Base-by-base conservation (phyloP, 208 protist species). In the Angomonas ambiguus region DNA sequence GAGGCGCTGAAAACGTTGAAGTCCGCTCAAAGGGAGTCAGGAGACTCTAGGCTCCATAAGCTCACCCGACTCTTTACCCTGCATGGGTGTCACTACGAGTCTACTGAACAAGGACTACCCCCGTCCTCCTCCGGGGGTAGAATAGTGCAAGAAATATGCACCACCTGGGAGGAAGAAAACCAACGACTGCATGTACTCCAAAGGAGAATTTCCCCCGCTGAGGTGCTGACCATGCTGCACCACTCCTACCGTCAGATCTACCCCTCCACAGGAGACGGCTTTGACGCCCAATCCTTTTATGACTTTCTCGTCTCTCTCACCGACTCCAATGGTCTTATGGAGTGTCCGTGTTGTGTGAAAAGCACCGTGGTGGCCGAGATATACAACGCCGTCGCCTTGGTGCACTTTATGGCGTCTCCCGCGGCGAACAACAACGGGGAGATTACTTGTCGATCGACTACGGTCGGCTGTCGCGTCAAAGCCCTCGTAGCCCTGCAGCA, bases 401-500 rank as follows among this genome's bases (percentile, higher is more conserved):
- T 24, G 13, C 20, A 53, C 16, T n/a, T 53, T n/a, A 27, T 53
- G 45, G 10, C 45, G 8, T 53, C 45, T 41, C 13, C 35, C 49
- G 5, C 49, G 18, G 5, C 45, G 45, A 5, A 4, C 18, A n/a
- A 53, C 18, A n/a, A 53, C 8, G 38, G 38, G 45, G 45, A n/a
- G 45, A 24, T 31, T 3, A 6, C 10, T 2, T 48, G 30, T 32
- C 53, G 27, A 22, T 59, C 27, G 16, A 16, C 3, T 11, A n/a
- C 2, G 25, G 25, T 25, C 6, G 53, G 53, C 25, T 59, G 53
- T 60, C 10, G 49, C 58, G 34, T 71, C 32, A 34, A 72, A 20
- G 59, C 45, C 16, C 51, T 85, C 1, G 3, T 76, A 13, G 41
- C 72, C 16, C 34, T 87, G 6, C 70, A 90, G 34, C 70, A 80